Conservation (phyloP, 495 filamentous ascomycete species). For the Penicillium salamii region DNA sequence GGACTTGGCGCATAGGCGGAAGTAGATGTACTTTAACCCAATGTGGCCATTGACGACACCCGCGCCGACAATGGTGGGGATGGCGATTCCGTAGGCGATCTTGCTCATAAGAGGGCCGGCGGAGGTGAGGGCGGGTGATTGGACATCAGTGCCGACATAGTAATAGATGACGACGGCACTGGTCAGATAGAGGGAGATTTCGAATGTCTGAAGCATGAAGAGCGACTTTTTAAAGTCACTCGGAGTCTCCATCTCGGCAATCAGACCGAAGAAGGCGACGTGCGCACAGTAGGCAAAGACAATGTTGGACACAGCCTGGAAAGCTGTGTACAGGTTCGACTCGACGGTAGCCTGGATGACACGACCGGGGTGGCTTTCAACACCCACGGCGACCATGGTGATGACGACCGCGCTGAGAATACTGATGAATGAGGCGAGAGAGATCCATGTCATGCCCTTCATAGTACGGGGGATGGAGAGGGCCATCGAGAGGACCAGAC, state of each 20-base stretch:
- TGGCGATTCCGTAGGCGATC: slow-evolving; percentile 73
- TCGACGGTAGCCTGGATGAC: slow-evolving; percentile 29
- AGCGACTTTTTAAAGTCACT: slow-evolving; percentile 66
- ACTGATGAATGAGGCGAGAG: slow-evolving; percentile 52
- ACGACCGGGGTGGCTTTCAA: slow-evolving; percentile 37
- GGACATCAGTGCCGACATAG: slow-evolving; percentile 64
- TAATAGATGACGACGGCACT: slow-evolving; percentile 69
- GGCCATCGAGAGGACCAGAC: slow-evolving; percentile 58
- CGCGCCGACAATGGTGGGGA: slow-evolving; percentile 68
- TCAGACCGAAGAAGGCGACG: slow-evolving; percentile 73
- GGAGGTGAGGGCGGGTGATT: slow-evolving; percentile 68
- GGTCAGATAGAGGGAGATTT: slow-evolving; percentile 65
- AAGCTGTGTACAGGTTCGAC: slow-evolving; percentile 33
- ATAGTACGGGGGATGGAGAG: slow-evolving; percentile 64
- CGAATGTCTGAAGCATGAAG: slow-evolving; percentile 58
- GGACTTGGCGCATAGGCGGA: slow-evolving; percentile 53
- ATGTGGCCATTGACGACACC: slow-evolving; percentile 70
- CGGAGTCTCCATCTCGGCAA: slow-evolving; percentile 72
- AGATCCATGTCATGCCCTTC: slow-evolving; percentile 56
- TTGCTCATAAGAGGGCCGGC: slow-evolving; percentile 63
- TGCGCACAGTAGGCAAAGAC: slow-evolving; percentile 60
- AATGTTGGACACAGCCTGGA: slow-evolving; percentile 50
- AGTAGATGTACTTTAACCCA: slow-evolving; percentile 63
- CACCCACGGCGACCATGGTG: slow-evolving; percentile 67
- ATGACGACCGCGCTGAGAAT: slow-evolving; percentile 53